These are phyloP conservation scores for Neltuma alba DNA, from an alignment of 306 rosid genomes.

Conservation along the genomic window DNA sequence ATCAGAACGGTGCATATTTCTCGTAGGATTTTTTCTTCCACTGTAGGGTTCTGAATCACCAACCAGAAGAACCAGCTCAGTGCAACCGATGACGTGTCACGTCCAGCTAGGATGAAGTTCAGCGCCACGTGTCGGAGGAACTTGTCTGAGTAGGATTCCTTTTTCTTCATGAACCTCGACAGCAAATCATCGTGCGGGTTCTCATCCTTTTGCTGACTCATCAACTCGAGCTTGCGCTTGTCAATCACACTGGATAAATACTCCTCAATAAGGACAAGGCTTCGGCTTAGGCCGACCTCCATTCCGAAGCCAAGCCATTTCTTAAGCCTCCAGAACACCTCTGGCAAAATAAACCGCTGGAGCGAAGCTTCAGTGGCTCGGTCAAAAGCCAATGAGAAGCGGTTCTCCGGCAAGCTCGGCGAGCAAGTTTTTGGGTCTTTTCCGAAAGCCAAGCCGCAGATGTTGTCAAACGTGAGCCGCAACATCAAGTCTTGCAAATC, in stretches of 20 bases:
- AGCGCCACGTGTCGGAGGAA: slow-evolving; percentile 13
- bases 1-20: slow-evolving; percentile 16
- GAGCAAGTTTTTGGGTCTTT: not conserved
- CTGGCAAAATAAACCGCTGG: slow-evolving; percentile 1
- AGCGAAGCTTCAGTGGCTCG: slow-evolving; percentile 20
- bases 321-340: slow-evolving; percentile 7
- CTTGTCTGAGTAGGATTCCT: not conserved
- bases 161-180: slow-evolving; percentile 23
- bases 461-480: slow-evolving; percentile 19
- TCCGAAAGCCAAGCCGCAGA: slow-evolving; percentile 29
- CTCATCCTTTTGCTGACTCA: not conserved
- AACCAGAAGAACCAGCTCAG: slow-evolving; percentile 33
- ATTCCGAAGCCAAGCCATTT: slow-evolving; percentile 4
- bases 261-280: not conserved
- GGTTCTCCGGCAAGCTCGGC: not conserved
- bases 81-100: slow-evolving; percentile 22
- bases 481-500: slow-evolving; percentile 14
- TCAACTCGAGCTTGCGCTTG: slow-evolving; percentile 16
- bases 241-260: slow-evolving; percentile 1
- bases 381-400: slow-evolving; percentile 14
- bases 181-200: slow-evolving; percentile 8
- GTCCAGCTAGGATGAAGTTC: slow-evolving; percentile 27
- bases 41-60: not conserved
- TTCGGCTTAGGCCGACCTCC: slow-evolving; percentile 6
- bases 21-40: slow-evolving; percentile 3